Base-by-base conservation (phyloP, 768 basidiomycete species). In the Ephemerocybe angulata region DNA sequence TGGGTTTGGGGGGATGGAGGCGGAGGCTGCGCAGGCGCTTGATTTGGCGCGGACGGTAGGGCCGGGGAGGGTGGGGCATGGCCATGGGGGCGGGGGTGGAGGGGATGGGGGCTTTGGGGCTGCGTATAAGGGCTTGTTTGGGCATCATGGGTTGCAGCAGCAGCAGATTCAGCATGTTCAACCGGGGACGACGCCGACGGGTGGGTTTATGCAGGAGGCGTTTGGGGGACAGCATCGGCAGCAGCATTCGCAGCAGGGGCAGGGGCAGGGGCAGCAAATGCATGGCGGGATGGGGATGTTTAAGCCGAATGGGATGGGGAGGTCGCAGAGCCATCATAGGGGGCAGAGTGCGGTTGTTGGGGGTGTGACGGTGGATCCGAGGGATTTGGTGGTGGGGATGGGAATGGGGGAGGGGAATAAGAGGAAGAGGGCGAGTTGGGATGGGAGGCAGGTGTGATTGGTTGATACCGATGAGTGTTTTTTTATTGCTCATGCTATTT, bases 391-490 rank as follows among this genome's bases (percentile, higher is more conserved):
- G 12, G 35, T 72, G 51, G 49, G 64, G 27, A 68, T 28, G 48
- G 35, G 29, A 11, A 38, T 60, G 46, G 67, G 62, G 24, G 67
- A 69, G 43, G 62, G 60, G 6, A 35, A 15, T 19, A 76, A 75
- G 66, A 62, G 74, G 54, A 78, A 76, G 67, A 69, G 76, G 59
- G 70, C 70, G 17, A 78, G 76, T 61, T 78, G 76, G 76, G 76
- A 78, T 60, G 74, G 76, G 3, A 73, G 33, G 43, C 17, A 31
- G 37, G 21, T 56, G 40, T 50, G 25, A 24, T 2, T 5, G 27
- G n/a, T 47, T 24, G 2, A 31, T 13, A 19, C 19, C 7, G 30
- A 13, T 41, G 67, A 12, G 19, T 60, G 53, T 59, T 55, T 62
- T 40, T 38, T 31, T 44, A 17, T 49, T 12, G 19, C 4, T 30